Base-by-base conservation (phyloP, 2,329 filamentous ascomycete genomes). In the Beauveria sp. region DNA sequence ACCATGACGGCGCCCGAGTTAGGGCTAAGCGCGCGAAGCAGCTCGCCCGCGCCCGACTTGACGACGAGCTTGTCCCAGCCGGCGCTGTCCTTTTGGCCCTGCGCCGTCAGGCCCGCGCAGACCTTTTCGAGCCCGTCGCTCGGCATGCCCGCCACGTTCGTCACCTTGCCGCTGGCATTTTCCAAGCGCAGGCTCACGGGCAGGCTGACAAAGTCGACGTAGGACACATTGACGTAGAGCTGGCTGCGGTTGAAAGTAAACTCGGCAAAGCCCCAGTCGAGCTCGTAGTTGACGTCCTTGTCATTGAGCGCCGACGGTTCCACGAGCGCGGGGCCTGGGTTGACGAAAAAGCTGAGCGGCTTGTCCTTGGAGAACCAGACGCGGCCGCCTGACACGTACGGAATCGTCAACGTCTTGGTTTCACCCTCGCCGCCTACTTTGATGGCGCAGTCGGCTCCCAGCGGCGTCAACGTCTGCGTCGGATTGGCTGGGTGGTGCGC, bases 161-260 rank as follows among this genome's bases (percentile, higher is more conserved):
- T 78, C 20, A 75, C 69, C 12, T 66, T 65, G 50, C 80, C 82
- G 50, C 73, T 70, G 22, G 75, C 76, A 64, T 79, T 81, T 60
- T 74, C 73, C 51, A 88, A 79, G 63, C 73, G 70, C 65, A 88
- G 78, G 1, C 83, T 80, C 57, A 88, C 80, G n/a, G 88, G 86
- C 66, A 88, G 71, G 67, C 77, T 77, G 64, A 91, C 82, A 73
- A 93, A 93, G 76, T 93, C 89, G 59, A 93, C 90, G 70, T 88
- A 88, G 64, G 80, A 85, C 67, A 93, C 86, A 67, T 89, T 89
- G 67, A 83, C 85, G 69, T 84, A 90, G 5, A 89, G 74, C 71
- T 88, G 79, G 38, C 71, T 68, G 42, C 73, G 67, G 72, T 88
- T 88, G 73, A 82, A 88, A 18, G 86, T 88, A 67, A 89, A 86